A percentile compares a stretch with the other conserved stretches of the same genome.
These are phyloP conservation scores for Orbilia javanica DNA, from an alignment of 2,329 filamentous ascomycete species.

Conservation along the genomic window DNA sequence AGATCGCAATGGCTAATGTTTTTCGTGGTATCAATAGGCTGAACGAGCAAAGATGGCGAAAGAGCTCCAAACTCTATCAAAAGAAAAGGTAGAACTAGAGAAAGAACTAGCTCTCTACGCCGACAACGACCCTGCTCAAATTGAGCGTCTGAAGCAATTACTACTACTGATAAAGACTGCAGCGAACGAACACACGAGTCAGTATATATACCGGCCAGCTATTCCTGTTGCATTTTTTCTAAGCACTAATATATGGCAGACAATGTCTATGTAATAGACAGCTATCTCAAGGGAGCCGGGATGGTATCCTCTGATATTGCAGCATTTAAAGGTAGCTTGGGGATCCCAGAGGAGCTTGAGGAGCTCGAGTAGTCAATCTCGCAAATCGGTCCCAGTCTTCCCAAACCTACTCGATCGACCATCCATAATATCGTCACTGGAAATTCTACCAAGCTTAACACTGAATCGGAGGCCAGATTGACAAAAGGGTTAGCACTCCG, in stretches of 20 bases:
- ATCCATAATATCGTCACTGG: neutral
- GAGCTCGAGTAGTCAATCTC: constrained; percentile 31
- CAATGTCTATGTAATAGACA: constrained; percentile 61
- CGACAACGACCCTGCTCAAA: constrained; percentile 56
- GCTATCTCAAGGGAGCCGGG: constrained; percentile 57
- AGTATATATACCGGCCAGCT: neutral
- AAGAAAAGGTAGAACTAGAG: constrained; percentile 47
- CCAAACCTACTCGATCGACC: neutral
- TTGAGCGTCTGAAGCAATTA: constrained; percentile 52
- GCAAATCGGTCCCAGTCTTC: neutral
- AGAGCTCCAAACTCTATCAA: constrained; percentile 45
- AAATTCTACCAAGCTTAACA: neutral
- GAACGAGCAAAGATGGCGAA: constrained; percentile 36
- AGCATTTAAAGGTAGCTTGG: constrained; percentile 32
- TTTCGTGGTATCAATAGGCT: constrained; percentile 5
- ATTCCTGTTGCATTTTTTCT: neutral
- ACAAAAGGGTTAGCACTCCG: neutral
- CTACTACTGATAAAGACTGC: constrained; percentile 56
- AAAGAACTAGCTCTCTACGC: constrained; percentile 59
- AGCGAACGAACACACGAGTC: constrained; percentile 60
- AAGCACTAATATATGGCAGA: constrained; percentile 45
- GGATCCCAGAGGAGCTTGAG: constrained; percentile 45
- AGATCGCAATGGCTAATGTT: no score
- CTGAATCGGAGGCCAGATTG: neutral
- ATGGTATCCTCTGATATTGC: constrained; percentile 40